Evolutionary conservation across 176 grass and related monocot species (phyloP), one percentile per base, ranked within the genome.

Genomic region (Aegilops bicornis): DNA sequence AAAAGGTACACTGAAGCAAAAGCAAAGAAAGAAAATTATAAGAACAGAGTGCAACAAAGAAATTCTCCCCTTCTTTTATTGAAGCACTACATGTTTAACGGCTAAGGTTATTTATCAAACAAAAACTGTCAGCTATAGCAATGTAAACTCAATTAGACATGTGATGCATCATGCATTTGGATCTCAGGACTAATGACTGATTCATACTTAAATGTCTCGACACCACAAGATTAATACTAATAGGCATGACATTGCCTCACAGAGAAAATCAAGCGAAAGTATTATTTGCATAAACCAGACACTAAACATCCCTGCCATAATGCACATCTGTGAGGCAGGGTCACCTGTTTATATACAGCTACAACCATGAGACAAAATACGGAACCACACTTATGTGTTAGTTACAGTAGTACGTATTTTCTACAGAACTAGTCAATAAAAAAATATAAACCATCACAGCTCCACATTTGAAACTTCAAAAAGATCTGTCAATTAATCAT

Each of bases 121-220:
- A 82, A 76, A n/a, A 83, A 81, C 17, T 13, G 23, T 19, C 10
- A 82, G 74, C 60, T 87, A 15, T 56, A 20, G 10, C 62, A 67
- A 66, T n/a, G 10, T 8, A 31, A 11, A 83, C 10, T 31, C 1
- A 80, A 66, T 24, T 67, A 65, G 12, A 79, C 31, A 81, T 76
- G 11, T 25, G 20, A 37, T 43, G 10, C 23, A 80, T 89, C 68
- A 74, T 8, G 19, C 54, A 59, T 59, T 59, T 22, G 30, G 11
- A 67, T 65, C 59, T 10, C 11, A 67, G 74, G 67, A 20, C 10
- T 36, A 54, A 43, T 16, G 24, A 59, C 59, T 43, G 36, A 13
- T 25, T 58, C 25, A 31, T 30, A 0, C 3, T 52, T 66, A 78
- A 69, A 86, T 37, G 47, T 69, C 31, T 78, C 45, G 3, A 24